These are phyloP conservation scores for Umbelopsis sp. DNA, from an alignment of 371 early-diverging fungal genomes.

Conservation along the genomic window DNA sequence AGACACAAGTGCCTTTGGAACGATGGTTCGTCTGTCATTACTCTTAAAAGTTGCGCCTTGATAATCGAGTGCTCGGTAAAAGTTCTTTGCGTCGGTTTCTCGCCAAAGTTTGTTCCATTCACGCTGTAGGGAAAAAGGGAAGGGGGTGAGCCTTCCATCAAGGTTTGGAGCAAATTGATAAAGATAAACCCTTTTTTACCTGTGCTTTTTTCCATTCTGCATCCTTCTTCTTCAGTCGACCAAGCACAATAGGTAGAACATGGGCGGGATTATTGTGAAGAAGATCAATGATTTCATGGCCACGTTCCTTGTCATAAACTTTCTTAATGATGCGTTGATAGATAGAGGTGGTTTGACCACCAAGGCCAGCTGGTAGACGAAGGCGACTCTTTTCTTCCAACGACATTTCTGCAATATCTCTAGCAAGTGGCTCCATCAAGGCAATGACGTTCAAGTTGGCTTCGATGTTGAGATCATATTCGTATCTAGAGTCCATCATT, in stretches of 20 bases:
- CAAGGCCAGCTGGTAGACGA: constrained; percentile 76
- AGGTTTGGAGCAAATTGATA: no score
- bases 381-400: constrained; percentile 79
- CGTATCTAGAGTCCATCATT: constrained; percentile 63
- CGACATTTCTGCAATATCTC: constrained; percentile 77
- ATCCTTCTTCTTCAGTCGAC: constrained; percentile 96
- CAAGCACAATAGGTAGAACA: constrained; percentile 95
- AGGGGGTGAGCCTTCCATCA: background rate
- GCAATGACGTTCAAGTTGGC: constrained; percentile 91
- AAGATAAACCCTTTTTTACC: constrained; percentile 20
- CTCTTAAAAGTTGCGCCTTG: constrained; percentile 89
- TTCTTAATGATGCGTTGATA: constrained; percentile 92
- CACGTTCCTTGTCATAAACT: constrained; percentile 88
- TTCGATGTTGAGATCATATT: constrained; percentile 97
- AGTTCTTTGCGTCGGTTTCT: constrained; percentile 92
- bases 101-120: constrained; percentile 97
- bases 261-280: constrained; percentile 92
- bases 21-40: constrained; percentile 84
- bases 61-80: constrained; percentile 96
- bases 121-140: constrained; percentile 51
- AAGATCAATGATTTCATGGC: constrained; percentile 89
- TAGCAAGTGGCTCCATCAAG: constrained; percentile 87
- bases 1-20: constrained; percentile 74
- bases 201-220: constrained; percentile 90
- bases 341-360: constrained; percentile 83